Evolutionary conservation across 371 early-diverging fungal genomes (phyloP).

Genomic region (Zopfochytrium polystomum): DNA sequence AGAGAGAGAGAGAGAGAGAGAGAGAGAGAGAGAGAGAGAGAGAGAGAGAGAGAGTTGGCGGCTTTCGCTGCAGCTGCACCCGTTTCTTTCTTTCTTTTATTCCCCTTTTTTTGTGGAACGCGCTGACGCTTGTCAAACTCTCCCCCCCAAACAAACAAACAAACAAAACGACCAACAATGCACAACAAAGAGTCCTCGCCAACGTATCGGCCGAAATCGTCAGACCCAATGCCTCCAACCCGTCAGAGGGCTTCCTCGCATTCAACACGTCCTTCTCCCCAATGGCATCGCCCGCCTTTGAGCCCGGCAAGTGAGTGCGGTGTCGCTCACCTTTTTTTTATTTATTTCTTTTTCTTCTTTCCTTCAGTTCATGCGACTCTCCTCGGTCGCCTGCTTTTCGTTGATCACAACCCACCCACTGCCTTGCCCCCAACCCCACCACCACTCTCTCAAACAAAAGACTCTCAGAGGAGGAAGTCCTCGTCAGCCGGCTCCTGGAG

Average conservation of each 20-base stretch:
- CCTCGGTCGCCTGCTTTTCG: too few relatives aligned
- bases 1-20: too few relatives aligned
- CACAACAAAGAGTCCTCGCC: conserved; percentile 78
- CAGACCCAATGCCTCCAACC: conserved; percentile 72
- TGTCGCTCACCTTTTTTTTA: neutral
- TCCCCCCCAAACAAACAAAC: too few relatives aligned
- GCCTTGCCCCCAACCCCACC: neutral
- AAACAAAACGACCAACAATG: too few relatives aligned
- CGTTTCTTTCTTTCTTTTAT: neutral
- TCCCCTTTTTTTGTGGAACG: neutral
- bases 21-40: too few relatives aligned
- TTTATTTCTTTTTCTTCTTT: neutral
- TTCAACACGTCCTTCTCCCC: conserved; percentile 84
- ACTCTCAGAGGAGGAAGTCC: conserved; percentile 64
- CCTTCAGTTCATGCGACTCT: neutral
- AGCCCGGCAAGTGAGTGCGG: conserved; percentile 45
- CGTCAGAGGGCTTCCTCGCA: conserved; percentile 79
- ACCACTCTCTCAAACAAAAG: conserved; percentile 2
- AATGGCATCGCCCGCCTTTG: conserved; percentile 78
- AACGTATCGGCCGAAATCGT: conserved; percentile 82
- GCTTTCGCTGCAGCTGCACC: too few relatives aligned
- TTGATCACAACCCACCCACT: neutral
- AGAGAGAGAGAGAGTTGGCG: too few relatives aligned
- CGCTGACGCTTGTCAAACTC: neutral
- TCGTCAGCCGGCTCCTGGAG: conserved; percentile 81